A percentile compares a stretch with the other conserved stretches of the same genome.
phyloP scores from a whole-genome alignment of 116 monocot species.

The Thalassia testudinum region DNA sequence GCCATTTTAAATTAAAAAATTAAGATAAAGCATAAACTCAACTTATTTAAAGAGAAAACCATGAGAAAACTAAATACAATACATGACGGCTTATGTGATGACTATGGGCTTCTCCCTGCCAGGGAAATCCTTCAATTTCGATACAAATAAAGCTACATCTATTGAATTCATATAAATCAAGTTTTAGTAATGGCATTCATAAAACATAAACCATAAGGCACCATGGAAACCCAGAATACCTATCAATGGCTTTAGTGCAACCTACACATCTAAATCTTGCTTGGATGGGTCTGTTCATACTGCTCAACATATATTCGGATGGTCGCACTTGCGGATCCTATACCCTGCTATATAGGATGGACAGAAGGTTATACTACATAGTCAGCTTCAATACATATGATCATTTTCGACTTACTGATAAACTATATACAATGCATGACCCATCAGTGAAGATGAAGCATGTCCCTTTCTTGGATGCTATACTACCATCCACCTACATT shows the following conservation, averaged over 20 bases:
- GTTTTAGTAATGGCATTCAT: background rate
- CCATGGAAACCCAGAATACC: slow-evolving; percentile 22
- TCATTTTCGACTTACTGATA: slow-evolving; percentile 38
- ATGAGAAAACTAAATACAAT: no score
- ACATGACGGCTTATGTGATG: slow-evolving; percentile 39
- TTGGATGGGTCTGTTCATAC: slow-evolving; percentile 68
- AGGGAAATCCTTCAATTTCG: slow-evolving; percentile 85
- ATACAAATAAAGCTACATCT: slow-evolving; percentile 78
- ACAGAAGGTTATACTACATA: background rate
- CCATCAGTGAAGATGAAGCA: slow-evolving; percentile 89
- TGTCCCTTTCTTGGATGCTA: slow-evolving; percentile 79
- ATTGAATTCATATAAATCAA: background rate
- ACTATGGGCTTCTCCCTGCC: slow-evolving; percentile 90
- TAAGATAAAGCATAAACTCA: no score
- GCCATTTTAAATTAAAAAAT: no score
- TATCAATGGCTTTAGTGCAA: slow-evolving; percentile 76
- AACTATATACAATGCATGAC: slow-evolving; percentile 80
- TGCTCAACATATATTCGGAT: slow-evolving; percentile 80
- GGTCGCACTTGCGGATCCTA: slow-evolving; percentile 90
- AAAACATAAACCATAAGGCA: background rate
- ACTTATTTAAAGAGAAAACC: no score
- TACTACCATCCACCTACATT: slow-evolving; percentile 74
- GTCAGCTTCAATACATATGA: no score
- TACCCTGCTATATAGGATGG: slow-evolving; percentile 34
- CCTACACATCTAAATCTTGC: slow-evolving; percentile 72